Base-by-base conservation (phyloP, 2,329 filamentous ascomycete species). In the Monilinia fructigena region DNA sequence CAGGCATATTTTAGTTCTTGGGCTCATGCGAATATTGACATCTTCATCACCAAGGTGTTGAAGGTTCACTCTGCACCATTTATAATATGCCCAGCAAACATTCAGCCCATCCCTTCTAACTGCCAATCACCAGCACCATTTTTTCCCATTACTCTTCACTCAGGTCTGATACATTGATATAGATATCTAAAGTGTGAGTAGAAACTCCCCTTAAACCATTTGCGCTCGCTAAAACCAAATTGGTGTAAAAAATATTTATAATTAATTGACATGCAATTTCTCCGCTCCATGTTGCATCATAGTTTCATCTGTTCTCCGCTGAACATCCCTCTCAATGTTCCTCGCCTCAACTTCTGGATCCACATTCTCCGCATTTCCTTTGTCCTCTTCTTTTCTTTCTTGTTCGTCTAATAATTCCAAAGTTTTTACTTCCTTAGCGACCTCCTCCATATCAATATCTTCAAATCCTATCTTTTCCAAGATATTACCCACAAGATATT, bases 381-480 rank as follows among this genome's bases (percentile, higher is more conserved):
- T 71, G 48, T 73, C 68, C 54, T 75, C 69, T 47, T 73, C 56
- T 72, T 73, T 82, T 79, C 73, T 79, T 74, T 79, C 77, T 63
- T 77, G 69, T 65, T 80, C 76, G 61, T 82, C 79, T 62, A 80
- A 76, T 48, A 78, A 74, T 55, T 76, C 75, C 65, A 81, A 67
- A 23, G 80, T 80, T 55, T 75, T 75, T 70, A 82, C 80, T 59
- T 82, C 81, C 31, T 75, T 78, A 55, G 77, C 77, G 3, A 86
- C 78, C 77, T 79, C 77, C 1, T 81, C 74, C 58, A 82, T 66
- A 69, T 77, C 74, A 58, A 76, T 74, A 66, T 75, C 74, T 72
- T 92, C 89, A 80, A 90, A 89, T 1, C 86, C 85, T 62, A 92
- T 83, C 55, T 85, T 85, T 68, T 83, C 82, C 40, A 95, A 79